Conservation (phyloP, 169 alveolate species). For the Cryptosporidium felis region DNA sequence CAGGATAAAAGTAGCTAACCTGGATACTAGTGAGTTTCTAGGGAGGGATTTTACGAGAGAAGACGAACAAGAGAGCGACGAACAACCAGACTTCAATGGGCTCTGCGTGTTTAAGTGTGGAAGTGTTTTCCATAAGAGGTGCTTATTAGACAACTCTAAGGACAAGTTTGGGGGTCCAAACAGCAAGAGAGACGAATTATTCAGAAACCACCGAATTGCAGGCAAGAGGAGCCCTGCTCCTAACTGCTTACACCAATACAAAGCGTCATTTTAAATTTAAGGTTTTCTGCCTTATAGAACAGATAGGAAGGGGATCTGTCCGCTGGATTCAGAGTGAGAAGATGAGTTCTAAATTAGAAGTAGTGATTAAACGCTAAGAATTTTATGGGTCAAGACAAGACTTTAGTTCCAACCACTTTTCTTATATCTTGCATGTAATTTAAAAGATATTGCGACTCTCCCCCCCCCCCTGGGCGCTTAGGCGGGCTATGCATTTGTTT, state of each 20-base stretch:
- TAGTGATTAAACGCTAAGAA: no score
- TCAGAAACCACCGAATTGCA: not conserved
- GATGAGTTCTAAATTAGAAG: no score
- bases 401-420: not conserved
- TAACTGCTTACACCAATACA: slow-evolving; percentile 20
- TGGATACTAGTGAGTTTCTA: no score
- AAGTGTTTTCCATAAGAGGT: slow-evolving; percentile 30
- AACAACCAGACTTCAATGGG: not conserved
- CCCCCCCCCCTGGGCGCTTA: slow-evolving; percentile 9
- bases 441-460: slow-evolving; percentile 5
- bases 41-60: not conserved
- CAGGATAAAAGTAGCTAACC: not conserved
- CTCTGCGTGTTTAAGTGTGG: slow-evolving; percentile 42
- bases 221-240: not conserved
- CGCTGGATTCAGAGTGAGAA: no score
- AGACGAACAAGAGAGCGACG: not conserved
- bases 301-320: no score
- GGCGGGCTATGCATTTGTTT: not conserved
- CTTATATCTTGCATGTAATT: slow-evolving; percentile 8
- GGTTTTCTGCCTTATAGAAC: no score
- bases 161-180: not conserved
- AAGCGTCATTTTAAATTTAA: slow-evolving; percentile 4
- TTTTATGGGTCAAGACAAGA: no score
- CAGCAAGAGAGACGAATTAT: not conserved
- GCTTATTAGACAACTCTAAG: not conserved